Conservation (phyloP, 345 rosid genomes). For the Melaleuca alternifolia region DNA sequence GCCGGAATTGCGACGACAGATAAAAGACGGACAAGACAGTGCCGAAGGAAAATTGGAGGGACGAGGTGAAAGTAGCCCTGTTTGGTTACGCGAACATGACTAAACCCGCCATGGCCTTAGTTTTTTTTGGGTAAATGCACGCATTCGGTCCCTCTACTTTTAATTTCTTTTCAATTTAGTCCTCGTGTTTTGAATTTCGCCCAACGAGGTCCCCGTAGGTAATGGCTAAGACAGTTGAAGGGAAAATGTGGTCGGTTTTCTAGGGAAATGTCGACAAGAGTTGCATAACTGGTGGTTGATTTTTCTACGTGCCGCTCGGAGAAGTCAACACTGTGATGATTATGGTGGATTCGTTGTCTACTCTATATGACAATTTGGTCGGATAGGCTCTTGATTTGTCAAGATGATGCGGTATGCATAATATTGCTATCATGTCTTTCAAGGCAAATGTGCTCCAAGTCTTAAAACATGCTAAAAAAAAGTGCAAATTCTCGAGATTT, state of each 20-base stretch:
- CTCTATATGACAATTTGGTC: not conserved
- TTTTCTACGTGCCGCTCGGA: not conserved
- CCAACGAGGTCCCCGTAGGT: not conserved
- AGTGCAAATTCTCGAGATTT: not conserved
- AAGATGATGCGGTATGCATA: not conserved
- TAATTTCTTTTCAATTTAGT: not conserved
- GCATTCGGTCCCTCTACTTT: not conserved
- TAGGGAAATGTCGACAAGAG: not conserved
- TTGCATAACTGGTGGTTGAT: not conserved
- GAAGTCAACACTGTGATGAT: not conserved
- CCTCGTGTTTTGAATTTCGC: not conserved
- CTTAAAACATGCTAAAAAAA: not conserved
- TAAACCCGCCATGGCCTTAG: not conserved
- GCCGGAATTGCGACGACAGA: not conserved
- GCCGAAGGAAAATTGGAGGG: not conserved
- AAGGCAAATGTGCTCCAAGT: not conserved
- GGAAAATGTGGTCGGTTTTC: not conserved
- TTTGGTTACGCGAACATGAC: not conserved
- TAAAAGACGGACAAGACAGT: not conserved
- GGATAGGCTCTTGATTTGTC: not conserved
- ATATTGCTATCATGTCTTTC: not conserved
- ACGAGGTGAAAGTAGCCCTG: not conserved
- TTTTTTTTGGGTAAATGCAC: not conserved
- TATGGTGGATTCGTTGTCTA: not conserved
- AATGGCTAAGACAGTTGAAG: not conserved